phyloP scores from a whole-genome alignment of 352 stramenopile species.

The Phytophthora vignae region DNA sequence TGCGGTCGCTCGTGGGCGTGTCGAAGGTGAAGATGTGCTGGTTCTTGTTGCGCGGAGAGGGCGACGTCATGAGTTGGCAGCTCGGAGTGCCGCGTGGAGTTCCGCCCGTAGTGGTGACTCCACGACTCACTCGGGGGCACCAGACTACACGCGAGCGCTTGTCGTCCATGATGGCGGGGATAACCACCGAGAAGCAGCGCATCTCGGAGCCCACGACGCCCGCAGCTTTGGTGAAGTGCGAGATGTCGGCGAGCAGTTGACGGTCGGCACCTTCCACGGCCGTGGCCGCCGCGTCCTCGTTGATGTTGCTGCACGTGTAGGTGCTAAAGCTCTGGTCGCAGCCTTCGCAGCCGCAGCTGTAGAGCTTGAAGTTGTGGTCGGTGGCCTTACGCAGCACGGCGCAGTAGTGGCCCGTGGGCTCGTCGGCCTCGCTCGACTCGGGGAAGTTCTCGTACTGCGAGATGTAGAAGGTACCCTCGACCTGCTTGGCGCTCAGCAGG shows the following conservation, averaged over 20 bases:
- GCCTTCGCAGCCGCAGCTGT: conserved; percentile 87
- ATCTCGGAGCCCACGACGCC: conserved; percentile 82
- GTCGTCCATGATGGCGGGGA: conserved; percentile 87
- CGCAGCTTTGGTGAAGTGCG: conserved; percentile 84
- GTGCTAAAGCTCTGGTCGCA: conserved; percentile 88
- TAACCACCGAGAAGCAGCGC: conserved; percentile 81
- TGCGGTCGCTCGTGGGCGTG: conserved; percentile 67
- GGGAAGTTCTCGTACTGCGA: conserved; percentile 92
- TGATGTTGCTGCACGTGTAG: conserved; percentile 85
- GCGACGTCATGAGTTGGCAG: conserved; percentile 70
- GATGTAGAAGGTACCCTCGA: conserved; percentile 89
- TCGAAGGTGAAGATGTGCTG: conserved; percentile 85
- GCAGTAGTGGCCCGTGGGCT: conserved; percentile 78
- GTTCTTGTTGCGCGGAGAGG: conserved; percentile 70
- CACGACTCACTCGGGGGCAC: conserved; percentile 79
- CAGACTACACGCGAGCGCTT: conserved; percentile 82
- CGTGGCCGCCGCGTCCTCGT: conserved; percentile 48
- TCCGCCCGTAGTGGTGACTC: conserved; percentile 63
- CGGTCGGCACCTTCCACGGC: conserved; percentile 60
- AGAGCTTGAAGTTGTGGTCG: conserved; percentile 89
- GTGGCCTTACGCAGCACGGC: conserved; percentile 75
- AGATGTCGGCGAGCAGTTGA: conserved; percentile 87
- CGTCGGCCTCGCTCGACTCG: conserved; percentile 51
- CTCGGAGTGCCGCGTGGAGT: conserved; percentile 65
- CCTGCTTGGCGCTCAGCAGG: conserved; percentile 82